phyloP scores from a whole-genome alignment of 2,329 filamentous ascomycete species.

The Seiridium cupressi region DNA sequence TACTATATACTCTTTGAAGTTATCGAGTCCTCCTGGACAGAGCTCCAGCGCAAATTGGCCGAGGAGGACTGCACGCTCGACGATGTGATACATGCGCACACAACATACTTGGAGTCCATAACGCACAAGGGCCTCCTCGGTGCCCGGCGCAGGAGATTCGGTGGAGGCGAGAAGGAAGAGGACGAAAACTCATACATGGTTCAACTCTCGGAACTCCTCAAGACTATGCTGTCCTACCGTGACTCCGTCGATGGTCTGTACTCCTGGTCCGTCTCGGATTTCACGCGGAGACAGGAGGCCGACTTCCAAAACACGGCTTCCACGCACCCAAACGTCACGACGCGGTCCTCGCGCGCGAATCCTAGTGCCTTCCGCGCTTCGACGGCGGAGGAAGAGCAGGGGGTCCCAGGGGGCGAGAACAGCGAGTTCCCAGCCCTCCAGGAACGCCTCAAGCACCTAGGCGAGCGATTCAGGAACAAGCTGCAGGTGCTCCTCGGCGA shows the following conservation, averaged over 20 bases:
- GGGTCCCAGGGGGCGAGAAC: conserved; percentile 55
- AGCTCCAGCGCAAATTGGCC: conserved; percentile 77
- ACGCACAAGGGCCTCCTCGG: conserved; percentile 94
- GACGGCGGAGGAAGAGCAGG: conserved; percentile 18
- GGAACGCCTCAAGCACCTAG: conserved; percentile 69
- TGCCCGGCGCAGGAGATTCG: conserved; percentile 53
- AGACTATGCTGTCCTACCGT: conserved; percentile 90
- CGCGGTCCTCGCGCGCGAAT: conserved; percentile 10
- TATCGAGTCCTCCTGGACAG: conserved; percentile 93
- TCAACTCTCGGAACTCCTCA: conserved; percentile 88
- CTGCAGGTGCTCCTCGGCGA: conserved; percentile 85
- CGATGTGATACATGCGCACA: conserved; percentile 90
- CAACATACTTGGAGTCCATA: conserved; percentile 86
- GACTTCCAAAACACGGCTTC: conserved; percentile 48
- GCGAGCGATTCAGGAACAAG: conserved; percentile 71
- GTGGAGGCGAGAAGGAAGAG: conserved; percentile 51
- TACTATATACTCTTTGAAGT: conserved; percentile 99
- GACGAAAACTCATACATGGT: conserved; percentile 77
- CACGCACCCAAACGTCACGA: conserved; percentile 28
- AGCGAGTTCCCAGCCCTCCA: conserved; percentile 72
- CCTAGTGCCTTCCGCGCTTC: conserved; percentile 12
- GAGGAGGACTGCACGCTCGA: conserved; percentile 90
- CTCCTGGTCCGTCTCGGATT: conserved; percentile 92
- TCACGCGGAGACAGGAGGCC: conserved; percentile 84
- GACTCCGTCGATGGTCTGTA: conserved; percentile 93